phyloP scores from a whole-genome alignment of 805 yeast genomes.

The Candida maltosa region DNA sequence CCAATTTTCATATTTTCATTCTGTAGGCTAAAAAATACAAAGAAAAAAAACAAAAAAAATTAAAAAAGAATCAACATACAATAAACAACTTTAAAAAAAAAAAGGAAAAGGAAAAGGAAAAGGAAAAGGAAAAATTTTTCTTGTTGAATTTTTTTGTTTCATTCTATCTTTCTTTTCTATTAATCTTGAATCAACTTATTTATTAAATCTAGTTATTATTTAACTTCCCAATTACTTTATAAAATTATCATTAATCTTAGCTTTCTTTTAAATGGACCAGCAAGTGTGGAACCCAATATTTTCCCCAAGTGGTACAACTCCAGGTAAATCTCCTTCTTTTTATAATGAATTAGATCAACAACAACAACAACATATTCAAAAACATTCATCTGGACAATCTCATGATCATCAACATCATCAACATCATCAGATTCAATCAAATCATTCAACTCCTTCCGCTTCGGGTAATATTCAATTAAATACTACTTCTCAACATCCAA shows the following conservation, averaged over 20 bases:
- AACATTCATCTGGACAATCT: too few species aligned
- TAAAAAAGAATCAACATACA: background rate
- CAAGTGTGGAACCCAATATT: slow-evolving; percentile 9
- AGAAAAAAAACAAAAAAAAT: background rate
- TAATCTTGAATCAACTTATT: too few species aligned
- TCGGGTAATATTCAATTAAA: too few species aligned
- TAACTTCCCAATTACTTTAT: too few species aligned
- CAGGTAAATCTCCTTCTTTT: slow-evolving; percentile 9
- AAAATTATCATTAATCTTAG: too few species aligned
- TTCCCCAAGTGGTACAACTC: slow-evolving; percentile 7
- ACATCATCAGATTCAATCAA: background rate
- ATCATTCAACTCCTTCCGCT: background rate
- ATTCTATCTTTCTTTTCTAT: too few species aligned
- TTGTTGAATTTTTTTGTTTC: background rate
- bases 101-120: background rate
- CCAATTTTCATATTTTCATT: too few species aligned
- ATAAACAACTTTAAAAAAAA: background rate
- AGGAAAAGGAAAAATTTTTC: background rate
- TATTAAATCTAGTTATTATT: too few species aligned
- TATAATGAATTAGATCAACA: slow-evolving; percentile 3
- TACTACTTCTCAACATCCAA: slow-evolving; percentile 3
- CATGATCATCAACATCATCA: slow-evolving; percentile 1
- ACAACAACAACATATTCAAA: slow-evolving; percentile 1
- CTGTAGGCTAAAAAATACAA: background rate
- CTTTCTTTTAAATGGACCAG: slow-evolving; percentile 9